Evolutionary conservation across 371 early-diverging fungal genomes (phyloP).

Genomic region (Mortierella sp.): DNA sequence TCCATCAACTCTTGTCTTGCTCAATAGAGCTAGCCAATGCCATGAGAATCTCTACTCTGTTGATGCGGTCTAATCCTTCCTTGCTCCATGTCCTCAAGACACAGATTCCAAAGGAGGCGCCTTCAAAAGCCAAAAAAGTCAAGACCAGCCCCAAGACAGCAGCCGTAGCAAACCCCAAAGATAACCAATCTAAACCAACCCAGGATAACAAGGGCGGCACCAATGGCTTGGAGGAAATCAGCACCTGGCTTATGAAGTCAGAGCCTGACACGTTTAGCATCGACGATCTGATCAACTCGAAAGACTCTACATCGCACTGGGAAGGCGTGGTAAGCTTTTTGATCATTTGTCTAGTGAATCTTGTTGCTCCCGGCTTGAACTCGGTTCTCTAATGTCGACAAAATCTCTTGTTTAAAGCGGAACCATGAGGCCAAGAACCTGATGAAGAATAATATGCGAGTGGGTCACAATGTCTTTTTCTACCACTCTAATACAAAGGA

Average conservation of each 20-base stretch:
- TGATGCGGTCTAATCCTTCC: too few species aligned
- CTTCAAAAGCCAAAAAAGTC: conserved; percentile 2
- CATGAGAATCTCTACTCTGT: too few species aligned
- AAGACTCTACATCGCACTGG: conserved; percentile 65
- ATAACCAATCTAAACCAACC: too few species aligned
- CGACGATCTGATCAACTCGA: conserved; percentile 63
- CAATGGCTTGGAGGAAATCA: conserved; percentile 7
- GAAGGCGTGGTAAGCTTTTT: conserved; percentile 69
- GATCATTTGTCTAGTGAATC: not conserved
- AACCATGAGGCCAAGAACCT: conserved; percentile 79
- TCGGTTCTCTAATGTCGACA: not conserved
- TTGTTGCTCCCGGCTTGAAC: not conserved
- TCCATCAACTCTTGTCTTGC: too few species aligned
- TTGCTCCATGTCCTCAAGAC: too few species aligned
- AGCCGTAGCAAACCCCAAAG: not conserved
- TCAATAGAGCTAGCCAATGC: too few species aligned
- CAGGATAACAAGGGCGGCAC: too few species aligned
- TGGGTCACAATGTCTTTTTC: conserved; percentile 70
- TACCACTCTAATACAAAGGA: conserved; percentile 80
- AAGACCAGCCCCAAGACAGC: not conserved
- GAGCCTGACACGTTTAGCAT: conserved; percentile 79
- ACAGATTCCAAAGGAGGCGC: too few species aligned
- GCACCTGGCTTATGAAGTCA: conserved; percentile 78
- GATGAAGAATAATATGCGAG: conserved; percentile 71
- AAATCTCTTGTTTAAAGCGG: conserved; percentile 37